Evolutionary conservation across 2,329 filamentous ascomycete genomes (phyloP).

Genomic region (Aspergillus terreus): DNA sequence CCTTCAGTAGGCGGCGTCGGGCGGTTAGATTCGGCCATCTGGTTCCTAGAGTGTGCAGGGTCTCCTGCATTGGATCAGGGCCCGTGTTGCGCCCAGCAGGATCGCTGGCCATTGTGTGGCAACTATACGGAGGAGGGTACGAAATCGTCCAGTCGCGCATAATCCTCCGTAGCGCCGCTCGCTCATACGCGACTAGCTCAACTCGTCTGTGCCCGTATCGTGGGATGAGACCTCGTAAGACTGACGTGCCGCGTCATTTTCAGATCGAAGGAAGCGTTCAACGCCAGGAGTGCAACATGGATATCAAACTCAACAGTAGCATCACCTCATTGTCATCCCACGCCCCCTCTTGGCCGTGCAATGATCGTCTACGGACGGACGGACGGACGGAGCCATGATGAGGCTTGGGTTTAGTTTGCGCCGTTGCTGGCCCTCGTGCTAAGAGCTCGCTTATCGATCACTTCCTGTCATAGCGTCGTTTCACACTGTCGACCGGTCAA

Average conservation of each 20-base stretch:
- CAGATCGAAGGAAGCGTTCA: background rate
- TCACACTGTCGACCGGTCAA: slow-evolving; percentile 6
- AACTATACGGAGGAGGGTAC: background rate
- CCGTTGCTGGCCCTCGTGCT: slow-evolving; percentile 9
- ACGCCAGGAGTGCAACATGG: background rate
- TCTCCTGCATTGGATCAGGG: slow-evolving; percentile 12
- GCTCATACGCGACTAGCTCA: background rate
- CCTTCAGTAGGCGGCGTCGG: background rate
- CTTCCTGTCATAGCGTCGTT: slow-evolving; percentile 3
- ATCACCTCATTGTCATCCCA: background rate
- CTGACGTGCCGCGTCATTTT: background rate
- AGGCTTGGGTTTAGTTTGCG: background rate
- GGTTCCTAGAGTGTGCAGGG: slow-evolving; percentile 1
- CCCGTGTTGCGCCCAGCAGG: slow-evolving; percentile 6
- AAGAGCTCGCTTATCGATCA: slow-evolving; percentile 12
- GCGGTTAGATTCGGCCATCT: slow-evolving; percentile 4
- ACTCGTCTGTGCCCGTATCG: background rate
- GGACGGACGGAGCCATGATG: background rate
- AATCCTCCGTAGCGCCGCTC: background rate
- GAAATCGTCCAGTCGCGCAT: background rate
- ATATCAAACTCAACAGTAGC: background rate
- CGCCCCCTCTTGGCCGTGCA: background rate
- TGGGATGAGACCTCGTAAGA: background rate
- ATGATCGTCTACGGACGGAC: slow-evolving; percentile 1
- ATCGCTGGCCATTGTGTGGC: background rate